Evolutionary conservation across 768 basidiomycete species (phyloP).

Genomic region (Rhizopogon salebrosus): DNA sequence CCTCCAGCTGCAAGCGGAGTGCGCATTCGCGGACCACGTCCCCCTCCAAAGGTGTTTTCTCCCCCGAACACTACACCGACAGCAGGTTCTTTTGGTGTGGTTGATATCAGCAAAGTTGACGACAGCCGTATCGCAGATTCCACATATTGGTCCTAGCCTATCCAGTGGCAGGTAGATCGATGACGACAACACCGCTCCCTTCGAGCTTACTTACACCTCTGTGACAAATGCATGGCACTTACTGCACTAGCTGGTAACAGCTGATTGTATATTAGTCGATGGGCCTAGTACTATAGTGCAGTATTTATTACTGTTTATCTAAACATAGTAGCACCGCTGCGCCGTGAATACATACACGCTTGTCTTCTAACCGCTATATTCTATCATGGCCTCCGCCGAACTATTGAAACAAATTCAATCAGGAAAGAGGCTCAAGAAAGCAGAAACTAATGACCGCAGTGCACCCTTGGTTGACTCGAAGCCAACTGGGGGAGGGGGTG

Average conservation of each 20-base stretch:
- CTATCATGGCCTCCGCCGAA: constrained; percentile 65
- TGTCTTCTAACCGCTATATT: too few relatives aligned
- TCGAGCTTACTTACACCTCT: not conserved
- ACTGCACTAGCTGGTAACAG: not conserved
- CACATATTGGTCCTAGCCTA: too few relatives aligned
- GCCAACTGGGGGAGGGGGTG: constrained; percentile 34
- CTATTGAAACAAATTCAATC: constrained; percentile 79
- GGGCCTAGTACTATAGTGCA: not conserved
- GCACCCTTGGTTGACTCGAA: constrained; percentile 51
- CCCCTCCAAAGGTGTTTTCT: constrained; percentile 2
- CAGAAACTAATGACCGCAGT: constrained; percentile 79
- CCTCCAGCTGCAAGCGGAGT: not conserved
- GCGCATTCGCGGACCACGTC: constrained; percentile 7
- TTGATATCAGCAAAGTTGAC: not conserved
- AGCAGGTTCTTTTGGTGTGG: not conserved
- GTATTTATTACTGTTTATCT: constrained; percentile 8
- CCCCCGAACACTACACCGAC: not conserved
- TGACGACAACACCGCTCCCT: not conserved
- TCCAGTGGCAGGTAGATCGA: not conserved
- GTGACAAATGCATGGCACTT: not conserved
- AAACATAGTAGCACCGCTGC: not conserved
- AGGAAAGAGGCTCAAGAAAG: constrained; percentile 78
- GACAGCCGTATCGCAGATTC: not conserved
- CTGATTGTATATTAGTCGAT: not conserved
- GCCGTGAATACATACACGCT: not conserved